Evolutionary conservation across 257 asterid genomes (phyloP), one percentile per base, ranked within the genome.

Genomic region (Petrea volubilis): DNA sequence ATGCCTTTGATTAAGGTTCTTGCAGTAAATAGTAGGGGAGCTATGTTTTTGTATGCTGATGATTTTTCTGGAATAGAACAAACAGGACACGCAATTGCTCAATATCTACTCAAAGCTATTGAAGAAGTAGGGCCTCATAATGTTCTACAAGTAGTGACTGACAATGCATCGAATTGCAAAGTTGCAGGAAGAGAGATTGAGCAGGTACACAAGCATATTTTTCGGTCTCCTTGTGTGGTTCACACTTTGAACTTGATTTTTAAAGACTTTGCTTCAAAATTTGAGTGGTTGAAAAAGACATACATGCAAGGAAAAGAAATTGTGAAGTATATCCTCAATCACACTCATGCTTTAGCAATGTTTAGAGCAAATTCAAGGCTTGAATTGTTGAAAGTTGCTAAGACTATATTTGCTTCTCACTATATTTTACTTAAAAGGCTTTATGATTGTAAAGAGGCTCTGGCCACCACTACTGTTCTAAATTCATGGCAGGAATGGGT

Each of bases 361-460:
- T n/a, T n/a, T n/a, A n/a, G n/a, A n/a, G n/a, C n/a, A n/a, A n/a
- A n/a, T n/a, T 73, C 67, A 34, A 36, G 7, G 27, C 13, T 73
- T 2, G 67, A 73, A 17, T 53, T 64, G 33, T 10, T 63, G n/a
- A 52, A 52, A 64, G 72, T 73, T 3, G 66, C 77, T 20, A 61
- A 62, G 23, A 63, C 64, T 6, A 24, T 7, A 25, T 73, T 64
- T 52, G 55, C 70, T 1, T 56, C 59, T 3, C 67, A 43, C 10
- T 60, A 43, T 33, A 20, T 33, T 10, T 8, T 61, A 15, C 21
- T 59, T 9, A 6, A 17, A 44, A 71, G 61, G 18, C 12, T 70
- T 0, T 0, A 28, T 21, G 60, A 28, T n/a, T 43, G 15, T 24
- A 23, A 4, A n/a, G 18, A 56, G 38, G 4, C 67, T 21, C 14